A percentile compares a stretch with the other conserved stretches of the same genome.
Evolutionary conservation across 2,329 filamentous ascomycete genomes (phyloP).

Genomic region (Tolypocladium nubicola): DNA sequence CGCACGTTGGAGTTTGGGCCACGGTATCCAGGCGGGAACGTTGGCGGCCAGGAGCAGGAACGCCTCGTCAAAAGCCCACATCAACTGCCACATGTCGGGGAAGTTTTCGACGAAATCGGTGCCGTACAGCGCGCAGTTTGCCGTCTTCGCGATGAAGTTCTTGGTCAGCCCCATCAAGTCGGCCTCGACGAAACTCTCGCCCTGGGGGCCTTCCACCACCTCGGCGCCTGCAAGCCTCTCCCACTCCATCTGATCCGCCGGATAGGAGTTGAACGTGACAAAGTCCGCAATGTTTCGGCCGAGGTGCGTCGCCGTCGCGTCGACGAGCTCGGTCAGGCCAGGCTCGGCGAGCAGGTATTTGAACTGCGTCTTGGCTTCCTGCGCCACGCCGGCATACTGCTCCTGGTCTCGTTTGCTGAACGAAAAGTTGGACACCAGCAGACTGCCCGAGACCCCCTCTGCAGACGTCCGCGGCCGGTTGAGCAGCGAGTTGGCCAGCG

Average conservation of each 20-base stretch:
- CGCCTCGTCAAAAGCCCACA: constrained; percentile 26
- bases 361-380: constrained; percentile 16
- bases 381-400: constrained; percentile 18
- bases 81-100: constrained; percentile 22
- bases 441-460: constrained; percentile 12
- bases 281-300: constrained; percentile 21
- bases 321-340: constrained; percentile 12
- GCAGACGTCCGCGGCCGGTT: constrained; percentile 15
- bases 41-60: constrained; percentile 20
- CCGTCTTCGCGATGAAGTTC: constrained; percentile 23
- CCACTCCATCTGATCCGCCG: constrained; percentile 27
- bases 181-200: constrained; percentile 18
- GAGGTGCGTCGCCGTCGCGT: constrained; percentile 11
- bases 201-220: constrained; percentile 14
- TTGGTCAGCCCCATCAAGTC: constrained; percentile 22
- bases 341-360: constrained; percentile 15
- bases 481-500: constrained; percentile 16
- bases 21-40: constrained; percentile 21
- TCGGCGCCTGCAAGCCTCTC: constrained; percentile 22
- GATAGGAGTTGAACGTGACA: constrained; percentile 25
- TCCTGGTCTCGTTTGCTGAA: constrained; percentile 15
- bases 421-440: constrained; percentile 22
- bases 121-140: constrained; percentile 25
- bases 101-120: constrained; percentile 30
- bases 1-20: constrained; percentile 19